phyloP scores from a whole-genome alignment of 208 protist species.

The Trypanosomatidae sp. region DNA sequence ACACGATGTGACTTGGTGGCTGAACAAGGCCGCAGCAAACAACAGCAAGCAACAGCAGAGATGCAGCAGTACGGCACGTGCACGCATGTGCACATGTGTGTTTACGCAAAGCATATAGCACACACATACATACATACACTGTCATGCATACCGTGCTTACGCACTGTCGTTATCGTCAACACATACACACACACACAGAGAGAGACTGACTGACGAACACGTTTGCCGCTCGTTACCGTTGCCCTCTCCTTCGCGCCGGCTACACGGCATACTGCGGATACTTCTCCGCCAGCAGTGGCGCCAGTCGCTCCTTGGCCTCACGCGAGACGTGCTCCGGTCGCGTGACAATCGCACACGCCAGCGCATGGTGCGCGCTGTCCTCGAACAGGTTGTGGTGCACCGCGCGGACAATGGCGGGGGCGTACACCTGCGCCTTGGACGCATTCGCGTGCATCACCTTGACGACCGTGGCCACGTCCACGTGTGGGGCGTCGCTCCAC shows the following conservation, averaged over 20 bases:
- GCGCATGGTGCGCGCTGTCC: constrained; percentile 43
- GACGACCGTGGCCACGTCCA: constrained; percentile 37
- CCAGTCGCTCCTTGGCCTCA: constrained; percentile 26
- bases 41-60: too few species aligned
- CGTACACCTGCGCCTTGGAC: constrained; percentile 51
- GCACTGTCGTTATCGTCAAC: not conserved
- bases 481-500: constrained; percentile 76
- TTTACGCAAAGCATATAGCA: too few species aligned
- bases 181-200: not conserved
- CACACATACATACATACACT: too few species aligned
- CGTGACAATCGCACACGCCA: constrained; percentile 41
- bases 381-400: constrained; percentile 11
- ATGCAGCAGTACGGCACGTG: too few species aligned
- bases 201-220: not conserved
- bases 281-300: constrained; percentile 31
- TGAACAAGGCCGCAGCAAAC: too few species aligned
- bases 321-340: constrained; percentile 18
- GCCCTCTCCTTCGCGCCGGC: too few species aligned
- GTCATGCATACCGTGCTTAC: too few species aligned
- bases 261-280: constrained; percentile 29
- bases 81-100: too few species aligned
- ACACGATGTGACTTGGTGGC: too few species aligned
- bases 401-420: constrained; percentile 22
- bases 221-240: not conserved
- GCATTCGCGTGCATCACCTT: constrained; percentile 42